phyloP scores from a whole-genome alignment of 345 rosid genomes.

The Sisymbrium irio region DNA sequence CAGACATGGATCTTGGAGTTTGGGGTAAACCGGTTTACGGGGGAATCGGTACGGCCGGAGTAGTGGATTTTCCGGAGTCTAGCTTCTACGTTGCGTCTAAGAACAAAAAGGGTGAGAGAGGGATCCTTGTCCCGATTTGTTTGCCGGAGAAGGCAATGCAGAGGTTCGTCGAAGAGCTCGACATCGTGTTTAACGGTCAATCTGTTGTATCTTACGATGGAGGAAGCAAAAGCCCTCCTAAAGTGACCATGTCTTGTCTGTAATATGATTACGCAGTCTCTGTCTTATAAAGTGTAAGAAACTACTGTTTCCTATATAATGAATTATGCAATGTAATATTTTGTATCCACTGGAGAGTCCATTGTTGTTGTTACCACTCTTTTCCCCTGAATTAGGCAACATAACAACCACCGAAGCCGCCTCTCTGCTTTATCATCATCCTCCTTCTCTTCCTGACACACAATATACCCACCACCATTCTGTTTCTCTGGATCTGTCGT shows the following conservation, averaged over 20 bases:
- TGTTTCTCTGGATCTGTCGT: too few species aligned
- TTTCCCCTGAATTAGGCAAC: too few species aligned
- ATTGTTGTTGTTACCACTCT: too few species aligned
- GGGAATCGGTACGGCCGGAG: conserved; percentile 12
- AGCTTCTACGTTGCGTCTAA: conserved; percentile 36
- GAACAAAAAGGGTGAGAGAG: conserved; percentile 41
- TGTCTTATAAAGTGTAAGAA: not conserved
- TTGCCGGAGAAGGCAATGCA: conserved; percentile 49
- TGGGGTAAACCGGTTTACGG: conserved; percentile 58
- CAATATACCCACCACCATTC: too few species aligned
- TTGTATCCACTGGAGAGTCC: too few species aligned
- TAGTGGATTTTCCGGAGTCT: not conserved
- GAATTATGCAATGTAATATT: too few species aligned
- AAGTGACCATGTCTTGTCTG: conserved; percentile 6
- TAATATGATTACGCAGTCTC: not conserved
- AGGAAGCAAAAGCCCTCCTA: not conserved
- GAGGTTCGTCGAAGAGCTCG: conserved; percentile 43
- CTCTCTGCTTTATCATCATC: too few species aligned
- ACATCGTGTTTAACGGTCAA: conserved; percentile 24
- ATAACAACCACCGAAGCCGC: too few species aligned
- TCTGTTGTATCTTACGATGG: not conserved
- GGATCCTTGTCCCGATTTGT: conserved; percentile 45
- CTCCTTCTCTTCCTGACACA: too few species aligned
- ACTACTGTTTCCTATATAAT: too few species aligned
- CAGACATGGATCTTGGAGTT: conserved; percentile 39